Evolutionary conservation across 306 rosid species (phyloP).

Genomic region (Castanea mollissima): DNA sequence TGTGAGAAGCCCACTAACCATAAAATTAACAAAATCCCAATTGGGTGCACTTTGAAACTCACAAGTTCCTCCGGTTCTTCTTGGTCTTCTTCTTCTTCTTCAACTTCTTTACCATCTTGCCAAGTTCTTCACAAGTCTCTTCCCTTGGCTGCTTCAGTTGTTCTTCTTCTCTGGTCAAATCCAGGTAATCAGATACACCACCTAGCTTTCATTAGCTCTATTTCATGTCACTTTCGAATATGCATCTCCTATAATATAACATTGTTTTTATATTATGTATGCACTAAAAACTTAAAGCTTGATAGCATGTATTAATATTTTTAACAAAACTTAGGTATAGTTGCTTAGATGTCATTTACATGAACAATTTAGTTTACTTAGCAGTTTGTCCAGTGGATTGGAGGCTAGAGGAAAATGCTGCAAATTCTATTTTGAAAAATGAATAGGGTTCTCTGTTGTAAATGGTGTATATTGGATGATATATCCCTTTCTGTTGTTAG

Average conservation of each 20-base stretch:
- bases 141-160: conserved; percentile 72
- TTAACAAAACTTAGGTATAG: too few species aligned
- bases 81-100: not conserved
- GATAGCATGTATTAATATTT: not conserved
- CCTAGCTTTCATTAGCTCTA: not conserved
- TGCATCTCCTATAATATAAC: not conserved
- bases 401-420: too few species aligned
- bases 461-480: too few species aligned
- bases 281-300: not conserved
- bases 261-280: not conserved
- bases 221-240: not conserved
- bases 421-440: too few species aligned
- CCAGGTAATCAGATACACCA: conserved; percentile 47
- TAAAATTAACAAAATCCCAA: conserved; percentile 24
- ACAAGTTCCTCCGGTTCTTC: conserved; percentile 11
- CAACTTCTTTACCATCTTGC: conserved; percentile 23
- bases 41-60: conserved; percentile 13
- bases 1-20: conserved; percentile 24
- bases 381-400: too few species aligned
- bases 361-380: too few species aligned
- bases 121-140: conserved; percentile 49
- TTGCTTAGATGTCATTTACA: too few species aligned
- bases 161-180: conserved; percentile 66
- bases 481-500: too few species aligned
- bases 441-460: too few species aligned